Base-by-base conservation (phyloP, 1,284 basidiomycete species). In the Cutaneotrichosporon sp. region DNA sequence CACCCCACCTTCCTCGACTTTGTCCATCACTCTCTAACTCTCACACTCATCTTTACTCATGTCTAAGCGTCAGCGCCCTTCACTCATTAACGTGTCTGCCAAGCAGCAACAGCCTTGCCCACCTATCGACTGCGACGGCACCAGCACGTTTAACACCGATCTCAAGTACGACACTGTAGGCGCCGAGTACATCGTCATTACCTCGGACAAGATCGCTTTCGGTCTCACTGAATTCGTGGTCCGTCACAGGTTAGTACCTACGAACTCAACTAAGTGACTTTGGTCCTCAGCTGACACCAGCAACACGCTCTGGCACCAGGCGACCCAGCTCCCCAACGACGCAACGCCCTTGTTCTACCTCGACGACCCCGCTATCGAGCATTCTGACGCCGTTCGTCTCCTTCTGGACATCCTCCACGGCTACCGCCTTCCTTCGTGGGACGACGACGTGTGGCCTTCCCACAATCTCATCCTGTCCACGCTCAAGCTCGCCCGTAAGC, bases 401-500 rank as follows among this genome's bases (percentile, higher is more conserved):
- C 50, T 51, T 30, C 50, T 51, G 13, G 26, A 51, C 50, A 16
- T 51, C 22, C 50, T 51, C 22, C 26, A 13, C 7, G 50, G 50
- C 22, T 14, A 51, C 9, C 53, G 34, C 53, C 32, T 36, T 21
- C 53, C 34, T 6, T 46, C 22, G n/a, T 40, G 26, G 46, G 47
- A 60, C 31, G 58, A 42, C 30, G 22, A 26, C n/a, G 21, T 46
- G 16, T 42, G 10, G 30, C 36, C 40, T 5, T 14, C 52, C 34
- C 13, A 8, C 22, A 13, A 30, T 5, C 26, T 58, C 22, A 26
- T 58, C 26, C 16, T 31, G 14, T 6, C 6, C 10, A 11, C 57
- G 4, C 56, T 61, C 11, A 42, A 50, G 21, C 49, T 65, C 32
- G 50, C 47, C 7, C 42, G 40, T 14, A 36, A 52, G 30, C 26